Conservation (phyloP, 805 yeast genomes). For the Hanseniaspora hatyaiensis region DNA sequence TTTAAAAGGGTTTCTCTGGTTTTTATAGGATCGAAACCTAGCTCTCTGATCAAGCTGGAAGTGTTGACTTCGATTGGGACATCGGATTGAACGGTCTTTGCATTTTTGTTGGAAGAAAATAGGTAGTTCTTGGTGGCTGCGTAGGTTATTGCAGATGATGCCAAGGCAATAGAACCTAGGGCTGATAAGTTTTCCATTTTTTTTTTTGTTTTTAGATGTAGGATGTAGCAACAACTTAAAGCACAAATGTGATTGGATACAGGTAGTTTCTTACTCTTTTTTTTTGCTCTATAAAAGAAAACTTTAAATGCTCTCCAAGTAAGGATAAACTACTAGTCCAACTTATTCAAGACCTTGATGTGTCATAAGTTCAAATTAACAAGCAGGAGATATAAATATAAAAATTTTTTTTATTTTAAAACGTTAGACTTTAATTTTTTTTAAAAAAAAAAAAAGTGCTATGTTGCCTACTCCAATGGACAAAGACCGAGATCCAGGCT, state of each 20-base stretch:
- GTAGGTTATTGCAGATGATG: slow-evolving; percentile 16
- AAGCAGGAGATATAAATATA: no score
- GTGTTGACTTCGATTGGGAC: slow-evolving; percentile 11
- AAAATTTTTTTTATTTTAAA: no score
- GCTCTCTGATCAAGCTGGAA: slow-evolving; percentile 10
- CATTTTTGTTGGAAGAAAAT: neutral
- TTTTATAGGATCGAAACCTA: slow-evolving; percentile 17
- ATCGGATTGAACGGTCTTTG: neutral
- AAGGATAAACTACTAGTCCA: no score
- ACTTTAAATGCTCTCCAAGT: no score
- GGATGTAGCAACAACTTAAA: neutral
- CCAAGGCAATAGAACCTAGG: slow-evolving; percentile 13
- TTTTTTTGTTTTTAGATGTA: neutral
- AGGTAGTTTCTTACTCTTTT: no score
- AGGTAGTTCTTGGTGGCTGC: slow-evolving; percentile 11
- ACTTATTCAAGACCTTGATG: no score
- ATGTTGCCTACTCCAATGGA: no score
- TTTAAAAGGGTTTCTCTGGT: slow-evolving; percentile 4
- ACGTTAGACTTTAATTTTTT: no score
- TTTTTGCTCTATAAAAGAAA: no score
- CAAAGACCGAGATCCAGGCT: no score
- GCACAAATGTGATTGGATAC: neutral
- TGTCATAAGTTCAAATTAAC: no score
- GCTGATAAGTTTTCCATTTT: slow-evolving; percentile 12
- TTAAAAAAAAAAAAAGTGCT: no score